Evolutionary conservation across 2,329 filamentous ascomycete genomes (phyloP), one percentile per base, ranked within the genome.

Genomic region (Colletotrichum truncatum): DNA sequence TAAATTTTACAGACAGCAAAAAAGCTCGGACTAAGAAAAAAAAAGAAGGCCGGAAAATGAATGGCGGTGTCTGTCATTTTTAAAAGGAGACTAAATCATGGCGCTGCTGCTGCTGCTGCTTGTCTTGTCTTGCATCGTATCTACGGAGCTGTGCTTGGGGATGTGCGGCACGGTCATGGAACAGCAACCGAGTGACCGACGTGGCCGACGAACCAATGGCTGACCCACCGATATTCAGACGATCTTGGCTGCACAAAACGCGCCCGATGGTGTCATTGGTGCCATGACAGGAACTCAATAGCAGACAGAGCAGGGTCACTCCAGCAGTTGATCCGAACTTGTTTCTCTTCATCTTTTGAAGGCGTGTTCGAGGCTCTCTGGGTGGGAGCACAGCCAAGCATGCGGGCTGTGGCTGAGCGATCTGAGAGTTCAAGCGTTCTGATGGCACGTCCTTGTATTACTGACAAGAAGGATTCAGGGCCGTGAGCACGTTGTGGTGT

Each of bases 81-180:
- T 36, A 56, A 46, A 46, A 66, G 38, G 51, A 56, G 34, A 62
- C 41, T 45, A 49, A 41, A n/a, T n/a, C 43, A 55, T 51, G 63
- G 32, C 49, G 49, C n/a, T n/a, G n/a, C n/a, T n/a, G n/a, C n/a
- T n/a, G n/a, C n/a, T 7, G 26, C 53, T 43, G 23, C 23, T 39
- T 34, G 38, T 32, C 38, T 34, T 54, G n/a, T 43, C 34, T 34
- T 21, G 30, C 46, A 21, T 46, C 11, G 39, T 41, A 32, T 36
- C 62, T 16, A 56, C 63, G 63, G 63, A 66, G 63, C 54, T 56
- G 23, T 43, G 57, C 63, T 66, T 66, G 63, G 63, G 63, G 63
- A 66, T 66, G 57, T 66, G 63, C 63, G 63, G 51, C 63, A 65
- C 49, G 62, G 49, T 32, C 62, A 63, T 32, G 41, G 57, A 23